A percentile compares a stretch with the other conserved stretches of the same genome.
Conservation (phyloP, 805 yeast genomes). For the Clavispora santaluciae region DNA sequence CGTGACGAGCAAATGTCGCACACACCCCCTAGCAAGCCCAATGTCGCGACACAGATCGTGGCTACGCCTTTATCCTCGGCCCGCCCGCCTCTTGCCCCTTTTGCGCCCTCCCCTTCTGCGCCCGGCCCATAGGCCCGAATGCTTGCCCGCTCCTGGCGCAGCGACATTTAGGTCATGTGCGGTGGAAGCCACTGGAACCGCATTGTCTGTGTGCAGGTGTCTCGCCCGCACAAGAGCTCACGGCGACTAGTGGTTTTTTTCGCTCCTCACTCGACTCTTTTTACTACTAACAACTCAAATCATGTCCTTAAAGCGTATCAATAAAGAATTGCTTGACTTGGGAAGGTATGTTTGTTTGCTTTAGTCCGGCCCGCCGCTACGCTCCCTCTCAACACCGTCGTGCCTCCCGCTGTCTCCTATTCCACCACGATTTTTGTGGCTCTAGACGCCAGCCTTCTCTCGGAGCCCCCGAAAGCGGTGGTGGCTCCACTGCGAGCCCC, state of each 20-base stretch:
- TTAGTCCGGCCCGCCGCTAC: background rate
- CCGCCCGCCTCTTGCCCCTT: too few species aligned
- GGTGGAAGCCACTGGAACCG: slow-evolving; percentile 15
- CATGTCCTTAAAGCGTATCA: slow-evolving; percentile 94
- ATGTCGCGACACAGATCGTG: too few species aligned
- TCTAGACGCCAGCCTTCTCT: background rate
- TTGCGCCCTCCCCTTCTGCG: too few species aligned
- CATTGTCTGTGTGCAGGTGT: slow-evolving; percentile 9
- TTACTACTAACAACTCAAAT: slow-evolving; percentile 9
- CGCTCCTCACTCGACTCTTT: slow-evolving; percentile 13
- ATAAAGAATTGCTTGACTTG: slow-evolving; percentile 90
- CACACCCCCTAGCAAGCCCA: background rate
- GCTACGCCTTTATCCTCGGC: too few species aligned
- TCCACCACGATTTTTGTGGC: background rate
- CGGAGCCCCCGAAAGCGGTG: background rate
- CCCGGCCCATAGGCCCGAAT: too few species aligned
- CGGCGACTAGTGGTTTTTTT: slow-evolving; percentile 16
- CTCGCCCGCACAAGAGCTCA: slow-evolving; percentile 7
- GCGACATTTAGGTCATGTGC: slow-evolving; percentile 7
- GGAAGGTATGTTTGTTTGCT: slow-evolving; percentile 65
- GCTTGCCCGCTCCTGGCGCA: too few species aligned
- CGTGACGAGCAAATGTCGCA: background rate
- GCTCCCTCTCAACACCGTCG: background rate
- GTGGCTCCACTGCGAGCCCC: too few species aligned
- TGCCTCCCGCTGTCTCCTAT: background rate